phyloP scores from a whole-genome alignment of 148 eudicot species.

The Heliamphora exappendiculata region DNA sequence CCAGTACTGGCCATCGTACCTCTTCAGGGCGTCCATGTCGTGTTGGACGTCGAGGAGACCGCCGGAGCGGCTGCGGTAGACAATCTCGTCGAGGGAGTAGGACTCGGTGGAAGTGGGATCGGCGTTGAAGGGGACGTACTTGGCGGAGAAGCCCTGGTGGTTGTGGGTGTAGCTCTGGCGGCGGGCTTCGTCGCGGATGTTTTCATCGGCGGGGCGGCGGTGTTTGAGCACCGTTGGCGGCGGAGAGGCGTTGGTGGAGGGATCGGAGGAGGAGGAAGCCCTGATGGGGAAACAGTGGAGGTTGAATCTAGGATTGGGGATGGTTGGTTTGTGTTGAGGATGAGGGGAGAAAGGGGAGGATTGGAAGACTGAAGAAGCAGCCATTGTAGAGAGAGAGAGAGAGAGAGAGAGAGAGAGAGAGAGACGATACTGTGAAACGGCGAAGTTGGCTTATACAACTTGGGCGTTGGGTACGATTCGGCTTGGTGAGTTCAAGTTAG shows the following conservation, averaged over 20 bases:
- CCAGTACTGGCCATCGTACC: slow-evolving; percentile 67
- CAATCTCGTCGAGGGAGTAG: slow-evolving; percentile 93
- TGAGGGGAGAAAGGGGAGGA: slow-evolving; percentile 13
- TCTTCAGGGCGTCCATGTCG: slow-evolving; percentile 55
- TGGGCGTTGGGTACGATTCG: too few relatives aligned
- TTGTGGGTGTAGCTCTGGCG: slow-evolving; percentile 38
- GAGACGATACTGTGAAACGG: too few relatives aligned
- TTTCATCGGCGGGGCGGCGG: slow-evolving; percentile 53
- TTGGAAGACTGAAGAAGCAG: slow-evolving; percentile 15
- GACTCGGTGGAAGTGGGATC: slow-evolving; percentile 43
- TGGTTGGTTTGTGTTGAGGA: slow-evolving; percentile 13
- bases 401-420: neutral
- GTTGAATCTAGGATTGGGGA: neutral
- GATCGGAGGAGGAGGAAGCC: slow-evolving; percentile 15
- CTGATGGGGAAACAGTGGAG: slow-evolving; percentile 10
- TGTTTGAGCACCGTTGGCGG: slow-evolving; percentile 16
- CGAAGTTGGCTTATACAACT: too few relatives aligned
- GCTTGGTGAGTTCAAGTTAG: too few relatives aligned
- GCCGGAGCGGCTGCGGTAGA: slow-evolving; percentile 74
- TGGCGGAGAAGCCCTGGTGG: slow-evolving; percentile 49
- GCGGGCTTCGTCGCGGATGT: slow-evolving; percentile 77
- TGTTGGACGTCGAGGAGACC: slow-evolving; percentile 78
- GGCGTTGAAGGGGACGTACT: slow-evolving; percentile 67
- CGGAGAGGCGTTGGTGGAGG: slow-evolving; percentile 8
- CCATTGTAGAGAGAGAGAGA: slow-evolving; percentile 15